Conservation (phyloP, 108 stramenopile genomes). For the Chaetoceros muelleri region DNA sequence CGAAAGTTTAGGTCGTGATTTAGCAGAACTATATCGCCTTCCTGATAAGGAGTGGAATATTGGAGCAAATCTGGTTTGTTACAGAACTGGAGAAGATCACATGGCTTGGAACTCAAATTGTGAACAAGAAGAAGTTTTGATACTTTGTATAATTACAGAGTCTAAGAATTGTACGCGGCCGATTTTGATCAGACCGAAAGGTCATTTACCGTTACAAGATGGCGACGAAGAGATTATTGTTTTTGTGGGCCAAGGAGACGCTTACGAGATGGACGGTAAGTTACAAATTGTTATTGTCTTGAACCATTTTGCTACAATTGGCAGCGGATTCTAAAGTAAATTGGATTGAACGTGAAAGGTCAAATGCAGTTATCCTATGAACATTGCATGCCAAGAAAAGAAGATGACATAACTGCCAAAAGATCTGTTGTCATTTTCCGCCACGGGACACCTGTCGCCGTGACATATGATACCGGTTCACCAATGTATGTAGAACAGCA, state of each 20-base stretch:
- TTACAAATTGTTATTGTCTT: not conserved
- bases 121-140: constrained; percentile 25
- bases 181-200: constrained; percentile 17
- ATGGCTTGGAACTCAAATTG: constrained; percentile 32
- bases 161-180: constrained; percentile 16
- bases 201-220: constrained; percentile 3
- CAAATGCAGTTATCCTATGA: constrained; percentile 24
- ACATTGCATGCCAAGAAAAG: constrained; percentile 20
- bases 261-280: constrained; percentile 25
- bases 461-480: constrained; percentile 13
- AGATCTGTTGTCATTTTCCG: constrained; percentile 27
- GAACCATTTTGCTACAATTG: not conserved
- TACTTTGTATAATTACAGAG: constrained; percentile 25
- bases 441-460: constrained; percentile 7
- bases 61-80: constrained; percentile 22
- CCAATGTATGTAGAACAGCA: constrained; percentile 5
- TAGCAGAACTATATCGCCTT: constrained; percentile 8
- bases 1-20: constrained; percentile 3
- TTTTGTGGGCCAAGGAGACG: constrained; percentile 17
- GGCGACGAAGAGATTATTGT: constrained; percentile 29
- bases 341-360: not conserved
- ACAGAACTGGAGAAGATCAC: constrained; percentile 22
- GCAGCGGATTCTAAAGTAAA: not conserved
- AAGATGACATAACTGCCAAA: constrained; percentile 3
- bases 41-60: constrained; percentile 17